Evolutionary conservation across 2,329 filamentous ascomycete species (phyloP).

Genomic region (Botrytis hyacinthi): DNA sequence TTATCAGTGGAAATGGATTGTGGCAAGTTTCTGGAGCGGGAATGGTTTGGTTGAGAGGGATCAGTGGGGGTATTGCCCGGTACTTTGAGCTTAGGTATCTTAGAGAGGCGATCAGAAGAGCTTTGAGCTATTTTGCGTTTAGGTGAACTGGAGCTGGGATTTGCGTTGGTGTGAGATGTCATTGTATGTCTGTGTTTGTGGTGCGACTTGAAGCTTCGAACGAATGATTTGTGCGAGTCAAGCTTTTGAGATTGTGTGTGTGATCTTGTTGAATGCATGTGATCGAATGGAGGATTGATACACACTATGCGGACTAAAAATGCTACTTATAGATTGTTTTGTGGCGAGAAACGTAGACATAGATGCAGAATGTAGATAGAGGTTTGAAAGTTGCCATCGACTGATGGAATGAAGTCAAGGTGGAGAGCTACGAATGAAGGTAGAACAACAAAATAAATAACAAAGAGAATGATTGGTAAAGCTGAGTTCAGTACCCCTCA

Average conservation of each 20-base stretch:
- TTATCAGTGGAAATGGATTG: neutral
- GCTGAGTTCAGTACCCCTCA: neutral
- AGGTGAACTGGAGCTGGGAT: neutral
- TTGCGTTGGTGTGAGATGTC: neutral
- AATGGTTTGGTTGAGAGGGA: neutral
- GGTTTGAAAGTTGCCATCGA: neutral
- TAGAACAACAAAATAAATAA: neutral
- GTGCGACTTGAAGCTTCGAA: neutral
- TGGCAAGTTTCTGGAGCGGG: conserved; percentile 1
- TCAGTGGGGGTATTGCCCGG: conserved; percentile 5
- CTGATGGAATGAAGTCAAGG: neutral
- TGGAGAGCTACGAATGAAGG: neutral
- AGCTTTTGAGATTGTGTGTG: neutral
- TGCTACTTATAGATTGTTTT: neutral
- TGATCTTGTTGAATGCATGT: neutral
- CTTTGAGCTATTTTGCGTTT: conserved; percentile 9
- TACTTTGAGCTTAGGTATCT: conserved; percentile 8
- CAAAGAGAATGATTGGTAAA: conserved; percentile 8
- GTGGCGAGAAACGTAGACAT: neutral
- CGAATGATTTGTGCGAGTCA: neutral
- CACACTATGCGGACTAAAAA: neutral
- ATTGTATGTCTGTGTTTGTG: neutral
- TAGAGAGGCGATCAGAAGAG: conserved; percentile 4
- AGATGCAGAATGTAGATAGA: neutral
- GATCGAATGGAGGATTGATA: neutral